Evolutionary conservation across 768 basidiomycete genomes (phyloP).

Genomic region (Crucibulum laeve): DNA sequence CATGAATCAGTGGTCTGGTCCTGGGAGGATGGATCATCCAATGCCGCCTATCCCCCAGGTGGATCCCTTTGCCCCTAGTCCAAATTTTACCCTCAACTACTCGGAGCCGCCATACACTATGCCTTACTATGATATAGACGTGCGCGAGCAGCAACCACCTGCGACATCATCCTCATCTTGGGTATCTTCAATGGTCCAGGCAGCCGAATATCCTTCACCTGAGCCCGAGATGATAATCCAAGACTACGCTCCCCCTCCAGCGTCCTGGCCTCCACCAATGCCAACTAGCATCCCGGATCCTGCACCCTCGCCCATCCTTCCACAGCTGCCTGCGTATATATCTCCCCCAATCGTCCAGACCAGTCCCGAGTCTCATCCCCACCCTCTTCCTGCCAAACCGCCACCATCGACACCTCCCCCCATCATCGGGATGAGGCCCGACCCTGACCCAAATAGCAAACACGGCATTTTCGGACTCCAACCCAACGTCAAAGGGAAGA

Average conservation of each 20-base stretch:
- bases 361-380: too few relatives aligned
- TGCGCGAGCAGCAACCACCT: not conserved
- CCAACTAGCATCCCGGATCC: not conserved
- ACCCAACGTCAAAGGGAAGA: constrained; percentile 16
- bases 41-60: not conserved
- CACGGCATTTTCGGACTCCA: constrained; percentile 38
- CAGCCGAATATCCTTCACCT: constrained; percentile 17
- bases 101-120: not conserved
- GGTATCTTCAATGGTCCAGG: constrained; percentile 39
- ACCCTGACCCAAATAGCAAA: constrained; percentile 39
- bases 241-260: not conserved
- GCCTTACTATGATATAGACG: not conserved
- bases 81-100: not conserved
- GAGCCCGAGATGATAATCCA: not conserved
- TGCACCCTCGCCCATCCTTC: not conserved
- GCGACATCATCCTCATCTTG: constrained; percentile 22
- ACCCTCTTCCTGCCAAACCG: constrained; percentile 14
- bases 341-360: too few relatives aligned
- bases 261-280: not conserved
- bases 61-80: not conserved
- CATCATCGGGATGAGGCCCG: constrained; percentile 42
- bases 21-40: not conserved
- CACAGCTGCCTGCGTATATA: not conserved
- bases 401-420: constrained; percentile 10
- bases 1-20: not conserved